Conservation (phyloP, 257 asterid genomes). For the Ehretia macrophylla region DNA sequence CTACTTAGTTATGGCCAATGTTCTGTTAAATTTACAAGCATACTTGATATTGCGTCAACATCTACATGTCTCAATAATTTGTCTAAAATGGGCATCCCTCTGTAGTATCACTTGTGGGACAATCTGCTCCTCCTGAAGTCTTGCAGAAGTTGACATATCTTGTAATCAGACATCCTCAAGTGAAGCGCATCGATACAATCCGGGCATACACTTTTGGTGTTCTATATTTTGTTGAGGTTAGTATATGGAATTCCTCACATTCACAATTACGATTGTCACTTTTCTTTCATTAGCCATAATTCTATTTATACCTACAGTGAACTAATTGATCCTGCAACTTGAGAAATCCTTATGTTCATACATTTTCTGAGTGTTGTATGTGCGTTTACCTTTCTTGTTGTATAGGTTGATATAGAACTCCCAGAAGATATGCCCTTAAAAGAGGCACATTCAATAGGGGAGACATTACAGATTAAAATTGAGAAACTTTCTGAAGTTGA, state of each 20-base stretch:
- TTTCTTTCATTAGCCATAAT: background rate
- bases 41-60: too few relatives aligned
- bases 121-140: constrained; percentile 77
- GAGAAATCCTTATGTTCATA: background rate
- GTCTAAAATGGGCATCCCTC: constrained; percentile 6
- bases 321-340: background rate
- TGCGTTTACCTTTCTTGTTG: background rate
- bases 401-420: constrained; percentile 83
- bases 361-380: background rate
- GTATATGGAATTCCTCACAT: constrained; percentile 5
- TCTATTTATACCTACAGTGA: too few relatives aligned
- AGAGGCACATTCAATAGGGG: constrained; percentile 86
- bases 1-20: too few relatives aligned
- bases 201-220: constrained; percentile 96
- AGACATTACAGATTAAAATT: constrained; percentile 65
- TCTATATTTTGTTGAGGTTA: constrained; percentile 86
- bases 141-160: constrained; percentile 80
- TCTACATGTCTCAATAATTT: too few relatives aligned
- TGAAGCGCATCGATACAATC: constrained; percentile 81
- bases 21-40: too few relatives aligned
- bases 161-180: constrained; percentile 70
- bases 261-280: background rate
- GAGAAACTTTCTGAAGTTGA: constrained; percentile 91
- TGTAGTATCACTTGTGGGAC: constrained; percentile 79
- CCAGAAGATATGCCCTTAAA: constrained; percentile 79